These are phyloP conservation scores for Raphidocelis subcapitata DNA, from an alignment of 139 green algal genomes.

Conservation along the genomic window DNA sequence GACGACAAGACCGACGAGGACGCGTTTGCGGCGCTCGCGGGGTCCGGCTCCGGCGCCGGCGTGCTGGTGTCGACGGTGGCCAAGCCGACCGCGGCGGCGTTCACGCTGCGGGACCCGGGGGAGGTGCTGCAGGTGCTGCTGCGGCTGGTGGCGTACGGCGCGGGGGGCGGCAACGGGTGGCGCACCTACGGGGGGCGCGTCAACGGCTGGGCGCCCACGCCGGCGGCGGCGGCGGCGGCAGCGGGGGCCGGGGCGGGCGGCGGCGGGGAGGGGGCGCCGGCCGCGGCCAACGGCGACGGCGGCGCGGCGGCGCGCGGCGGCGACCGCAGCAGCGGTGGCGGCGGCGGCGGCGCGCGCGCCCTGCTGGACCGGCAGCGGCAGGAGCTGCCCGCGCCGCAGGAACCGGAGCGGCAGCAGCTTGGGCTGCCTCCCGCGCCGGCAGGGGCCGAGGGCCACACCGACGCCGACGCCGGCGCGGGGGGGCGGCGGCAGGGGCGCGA, in stretches of 20 bases:
- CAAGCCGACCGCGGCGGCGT: slow-evolving; percentile 76
- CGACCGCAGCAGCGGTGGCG: too few species aligned
- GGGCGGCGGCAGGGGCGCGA: too few species aligned
- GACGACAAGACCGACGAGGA: slow-evolving; percentile 99
- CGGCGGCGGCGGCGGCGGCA: neutral
- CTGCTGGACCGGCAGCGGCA: too few species aligned
- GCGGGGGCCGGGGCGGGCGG: neutral
- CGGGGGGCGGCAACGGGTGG: slow-evolving; percentile 42
- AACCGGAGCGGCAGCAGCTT: too few species aligned
- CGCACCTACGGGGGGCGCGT: slow-evolving; percentile 14
- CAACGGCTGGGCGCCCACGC: slow-evolving; percentile 31
- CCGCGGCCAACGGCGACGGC: neutral
- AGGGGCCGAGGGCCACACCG: too few species aligned
- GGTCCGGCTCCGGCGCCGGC: slow-evolving; percentile 56
- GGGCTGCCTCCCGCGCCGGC: too few species aligned
- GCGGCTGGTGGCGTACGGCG: slow-evolving; percentile 44
- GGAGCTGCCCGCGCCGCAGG: too few species aligned
- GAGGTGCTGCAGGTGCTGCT: slow-evolving; percentile 63
- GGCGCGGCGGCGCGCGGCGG: too few species aligned
- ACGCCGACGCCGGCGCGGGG: too few species aligned
- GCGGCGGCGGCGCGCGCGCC: too few species aligned
- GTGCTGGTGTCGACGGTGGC: slow-evolving; percentile 82
- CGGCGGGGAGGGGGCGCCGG: neutral
- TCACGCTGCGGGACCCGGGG: slow-evolving; percentile 67
- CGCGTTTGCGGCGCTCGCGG: slow-evolving; percentile 77